phyloP scores from a whole-genome alignment of 2,329 filamentous ascomycete species.

The Ophiostoma angusticollis region DNA sequence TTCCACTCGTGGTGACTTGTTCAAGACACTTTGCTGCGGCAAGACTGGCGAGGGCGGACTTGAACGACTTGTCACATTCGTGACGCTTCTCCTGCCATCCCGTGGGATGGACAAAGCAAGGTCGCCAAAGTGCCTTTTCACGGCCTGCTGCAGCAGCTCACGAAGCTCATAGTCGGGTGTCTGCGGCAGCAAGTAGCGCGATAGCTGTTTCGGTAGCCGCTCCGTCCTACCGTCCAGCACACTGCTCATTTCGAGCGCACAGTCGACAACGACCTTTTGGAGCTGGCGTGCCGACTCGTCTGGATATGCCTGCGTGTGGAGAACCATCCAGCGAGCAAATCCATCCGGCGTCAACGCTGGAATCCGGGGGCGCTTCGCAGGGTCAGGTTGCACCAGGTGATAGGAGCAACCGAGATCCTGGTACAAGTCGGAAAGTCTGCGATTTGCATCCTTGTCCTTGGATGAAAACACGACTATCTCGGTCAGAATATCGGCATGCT shows the following conservation, averaged over 20 bases:
- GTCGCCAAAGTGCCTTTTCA: constrained; percentile 33
- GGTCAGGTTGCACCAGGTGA: constrained; percentile 46
- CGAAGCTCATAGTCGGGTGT: constrained; percentile 42
- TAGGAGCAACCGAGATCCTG: constrained; percentile 43
- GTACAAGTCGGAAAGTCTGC: constrained; percentile 34
- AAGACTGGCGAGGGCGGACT: background rate
- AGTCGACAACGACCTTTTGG: constrained; percentile 50
- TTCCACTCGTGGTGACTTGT: no score
- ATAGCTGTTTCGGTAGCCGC: constrained; percentile 66
- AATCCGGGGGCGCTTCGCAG: constrained; percentile 40
- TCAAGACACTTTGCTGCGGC: no score
- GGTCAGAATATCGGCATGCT: constrained; percentile 16
- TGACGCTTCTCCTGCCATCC: background rate
- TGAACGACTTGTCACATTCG: background rate
- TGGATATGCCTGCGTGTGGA: constrained; percentile 62
- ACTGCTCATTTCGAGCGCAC: constrained; percentile 48
- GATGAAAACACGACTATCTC: constrained; percentile 39
- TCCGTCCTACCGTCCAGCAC: constrained; percentile 51
- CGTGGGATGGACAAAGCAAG: background rate
- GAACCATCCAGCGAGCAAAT: constrained; percentile 58
- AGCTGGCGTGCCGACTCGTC: constrained; percentile 62
- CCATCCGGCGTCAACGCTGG: constrained; percentile 55
- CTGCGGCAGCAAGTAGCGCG: constrained; percentile 57
- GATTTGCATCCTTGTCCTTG: constrained; percentile 1
- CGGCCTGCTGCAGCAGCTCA: constrained; percentile 46